Percentiles rank a stretch among this genome's conserved stretches.
phyloP scores from a whole-genome alignment of 1,284 basidiomycete genomes.

The Phellinidium pouzarii region DNA sequence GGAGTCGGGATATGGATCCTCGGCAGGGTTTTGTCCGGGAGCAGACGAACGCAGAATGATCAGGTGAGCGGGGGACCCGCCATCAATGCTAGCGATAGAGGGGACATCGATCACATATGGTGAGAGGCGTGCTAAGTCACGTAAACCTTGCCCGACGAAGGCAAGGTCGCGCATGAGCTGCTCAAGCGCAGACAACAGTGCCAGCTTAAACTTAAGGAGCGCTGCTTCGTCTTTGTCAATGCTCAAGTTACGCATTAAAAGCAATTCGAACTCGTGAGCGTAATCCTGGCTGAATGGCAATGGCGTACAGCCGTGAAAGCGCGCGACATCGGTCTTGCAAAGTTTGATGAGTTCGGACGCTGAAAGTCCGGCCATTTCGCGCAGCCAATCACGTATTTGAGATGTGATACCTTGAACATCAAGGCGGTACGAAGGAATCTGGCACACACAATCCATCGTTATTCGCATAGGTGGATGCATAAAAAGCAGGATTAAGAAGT shows the following conservation, averaged over 20 bases:
- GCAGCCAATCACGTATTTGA: slow-evolving; percentile 15
- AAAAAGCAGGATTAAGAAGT: background rate
- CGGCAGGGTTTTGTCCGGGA: background rate
- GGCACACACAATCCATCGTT: background rate
- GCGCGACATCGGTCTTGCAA: slow-evolving; percentile 14
- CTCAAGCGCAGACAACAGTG: slow-evolving; percentile 10
- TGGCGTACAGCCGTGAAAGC: background rate
- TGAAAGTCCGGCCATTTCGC: slow-evolving; percentile 13
- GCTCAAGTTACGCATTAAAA: background rate
- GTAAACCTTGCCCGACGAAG: slow-evolving; percentile 8
- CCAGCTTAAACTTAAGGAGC: slow-evolving; percentile 12
- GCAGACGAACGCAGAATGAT: slow-evolving; percentile 8
- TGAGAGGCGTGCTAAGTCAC: slow-evolving; percentile 2
- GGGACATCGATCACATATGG: slow-evolving; percentile 11
- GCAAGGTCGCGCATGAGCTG: slow-evolving; percentile 11
- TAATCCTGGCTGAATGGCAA: background rate
- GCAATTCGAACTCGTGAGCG: background rate
- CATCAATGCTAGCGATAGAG: background rate
- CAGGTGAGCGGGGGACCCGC: slow-evolving; percentile 7
- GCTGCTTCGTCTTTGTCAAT: background rate
- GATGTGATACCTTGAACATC: background rate
- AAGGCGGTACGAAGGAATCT: slow-evolving; percentile 16
- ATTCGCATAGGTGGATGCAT: background rate
- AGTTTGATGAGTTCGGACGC: slow-evolving; percentile 11
- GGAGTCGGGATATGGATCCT: slow-evolving; percentile 1